These are phyloP conservation scores for Peronosclerospora sorghi DNA, from an alignment of 352 stramenopile species.

Conservation along the genomic window DNA sequence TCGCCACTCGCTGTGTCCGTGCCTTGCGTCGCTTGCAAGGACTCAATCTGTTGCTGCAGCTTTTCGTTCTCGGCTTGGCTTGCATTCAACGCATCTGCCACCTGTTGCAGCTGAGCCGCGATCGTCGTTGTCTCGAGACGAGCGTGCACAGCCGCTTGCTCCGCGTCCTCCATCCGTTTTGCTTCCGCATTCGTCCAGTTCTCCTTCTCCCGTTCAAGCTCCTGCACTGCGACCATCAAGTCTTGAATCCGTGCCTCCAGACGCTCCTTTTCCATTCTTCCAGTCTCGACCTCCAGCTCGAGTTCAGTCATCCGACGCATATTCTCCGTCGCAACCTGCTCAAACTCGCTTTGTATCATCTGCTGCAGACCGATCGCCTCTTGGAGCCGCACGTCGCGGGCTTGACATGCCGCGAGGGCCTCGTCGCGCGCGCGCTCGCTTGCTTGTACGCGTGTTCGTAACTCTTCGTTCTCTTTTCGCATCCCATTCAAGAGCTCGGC, in stretches of 20 bases:
- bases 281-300: slow-evolving; percentile 12
- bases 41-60: slow-evolving; percentile 13
- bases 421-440: slow-evolving; percentile 12
- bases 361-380: slow-evolving; percentile 21
- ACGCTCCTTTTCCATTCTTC: slow-evolving; percentile 7
- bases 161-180: slow-evolving; percentile 14
- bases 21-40: slow-evolving; percentile 15
- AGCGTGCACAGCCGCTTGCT: slow-evolving; percentile 14
- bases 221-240: slow-evolving; percentile 11
- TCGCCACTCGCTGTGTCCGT: too few species aligned
- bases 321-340: slow-evolving; percentile 24
- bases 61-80: slow-evolving; percentile 19
- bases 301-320: slow-evolving; percentile 8
- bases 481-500: slow-evolving; percentile 71
- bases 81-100: slow-evolving; percentile 11
- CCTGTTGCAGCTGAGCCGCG: slow-evolving; percentile 13
- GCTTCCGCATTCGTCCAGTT: slow-evolving; percentile 5
- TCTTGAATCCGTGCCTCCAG: slow-evolving; percentile 8
- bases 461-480: slow-evolving; percentile 58
- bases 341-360: slow-evolving; percentile 29
- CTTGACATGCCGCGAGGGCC: slow-evolving; percentile 6
- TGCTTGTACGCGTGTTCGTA: slow-evolving; percentile 20
- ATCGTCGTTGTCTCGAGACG: slow-evolving; percentile 9
- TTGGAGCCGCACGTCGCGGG: slow-evolving; percentile 9
- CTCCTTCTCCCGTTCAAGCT: slow-evolving; percentile 18